Evolutionary conservation across 352 stramenopile species (phyloP), one percentile per base, ranked within the genome.

Genomic region (Saprolegnia diclina): DNA sequence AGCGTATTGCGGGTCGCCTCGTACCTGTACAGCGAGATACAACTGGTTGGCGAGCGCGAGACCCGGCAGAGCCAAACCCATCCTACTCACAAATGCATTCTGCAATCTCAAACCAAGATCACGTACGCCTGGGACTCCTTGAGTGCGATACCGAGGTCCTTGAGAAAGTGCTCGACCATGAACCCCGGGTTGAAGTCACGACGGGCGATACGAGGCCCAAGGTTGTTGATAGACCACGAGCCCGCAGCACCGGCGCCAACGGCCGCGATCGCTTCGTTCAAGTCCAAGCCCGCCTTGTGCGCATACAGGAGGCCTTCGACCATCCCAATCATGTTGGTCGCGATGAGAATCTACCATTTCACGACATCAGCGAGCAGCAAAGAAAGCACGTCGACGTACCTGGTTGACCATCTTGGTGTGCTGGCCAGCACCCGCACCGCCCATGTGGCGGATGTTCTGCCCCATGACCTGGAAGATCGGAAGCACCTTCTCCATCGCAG

Each of bases 391-490:
- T 71, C 40, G 63, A 78, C 73, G 44, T 67, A 79, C 77, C 63
- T 97, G 90, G 74, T 97, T 97, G 64, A 97, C 88, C 87, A 96
- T 95, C 79, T 97, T 97, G 19, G 89, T 95, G 71, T 95, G 84
- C 67, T 96, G 88, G 0, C 90, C 90, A 38, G 85, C 79, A 4
- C 89, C 90, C 19, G 88, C 66, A 13, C 77, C 77, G 29, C 90
- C 90, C 84, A 96, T 96, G 74, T 96, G 87, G 11, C 85, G 82
- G 64, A 97, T 79, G 44, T 93, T 96, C 70, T 93, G 94, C 67
- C 89, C 88, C 79, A 97, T 89, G 44, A 94, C 75, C 53, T 87
- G 88, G 66, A 97, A 88, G 59, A 96, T 83, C 18, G 89, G 89
- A 78, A 92, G 90, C 45, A 89, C 79, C 0, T 75, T 73, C 56